A percentile compares a stretch with the other conserved stretches of the same genome.
These are phyloP conservation scores for Capsicum pubescens DNA, from an alignment of 257 asterid species.

Conservation along the genomic window DNA sequence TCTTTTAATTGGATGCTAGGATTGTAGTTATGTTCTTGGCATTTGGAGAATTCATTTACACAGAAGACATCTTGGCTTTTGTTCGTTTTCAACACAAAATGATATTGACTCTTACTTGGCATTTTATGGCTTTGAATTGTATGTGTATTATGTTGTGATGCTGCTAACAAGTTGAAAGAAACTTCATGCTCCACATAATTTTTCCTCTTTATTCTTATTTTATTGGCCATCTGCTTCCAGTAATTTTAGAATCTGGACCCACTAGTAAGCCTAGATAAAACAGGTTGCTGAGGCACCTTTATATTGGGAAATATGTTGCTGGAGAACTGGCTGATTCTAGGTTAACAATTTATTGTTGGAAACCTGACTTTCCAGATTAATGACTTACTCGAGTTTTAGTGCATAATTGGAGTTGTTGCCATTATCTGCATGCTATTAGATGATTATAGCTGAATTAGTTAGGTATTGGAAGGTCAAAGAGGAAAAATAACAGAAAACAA, in stretches of 20 bases:
- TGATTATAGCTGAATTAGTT: constrained; percentile 10
- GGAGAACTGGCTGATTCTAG: neutral
- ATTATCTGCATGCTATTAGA: neutral
- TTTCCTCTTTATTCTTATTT: constrained; percentile 1
- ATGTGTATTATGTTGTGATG: neutral
- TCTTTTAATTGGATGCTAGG: constrained; percentile 15
- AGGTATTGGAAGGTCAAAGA: constrained; percentile 5
- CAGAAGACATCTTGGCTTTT: neutral
- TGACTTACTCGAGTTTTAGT: neutral
- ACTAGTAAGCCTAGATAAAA: constrained; percentile 16
- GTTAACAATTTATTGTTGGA: constrained; percentile 20
- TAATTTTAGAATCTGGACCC: neutral
- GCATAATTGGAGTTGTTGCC: constrained; percentile 11
- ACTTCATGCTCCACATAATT: neutral
- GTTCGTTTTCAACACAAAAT: neutral
- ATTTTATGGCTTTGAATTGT: neutral
- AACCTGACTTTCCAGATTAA: neutral
- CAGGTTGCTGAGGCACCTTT: constrained; percentile 5
- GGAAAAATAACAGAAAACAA: neutral
- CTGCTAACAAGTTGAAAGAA: neutral
- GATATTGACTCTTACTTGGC: neutral
- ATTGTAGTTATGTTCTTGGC: constrained; percentile 13
- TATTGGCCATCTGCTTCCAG: constrained; percentile 12
- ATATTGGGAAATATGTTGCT: constrained; percentile 2
- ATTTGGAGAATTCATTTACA: neutral